These are phyloP conservation scores for Chalciporus piperatus DNA, from an alignment of 768 basidiomycete genomes.

Conservation along the genomic window DNA sequence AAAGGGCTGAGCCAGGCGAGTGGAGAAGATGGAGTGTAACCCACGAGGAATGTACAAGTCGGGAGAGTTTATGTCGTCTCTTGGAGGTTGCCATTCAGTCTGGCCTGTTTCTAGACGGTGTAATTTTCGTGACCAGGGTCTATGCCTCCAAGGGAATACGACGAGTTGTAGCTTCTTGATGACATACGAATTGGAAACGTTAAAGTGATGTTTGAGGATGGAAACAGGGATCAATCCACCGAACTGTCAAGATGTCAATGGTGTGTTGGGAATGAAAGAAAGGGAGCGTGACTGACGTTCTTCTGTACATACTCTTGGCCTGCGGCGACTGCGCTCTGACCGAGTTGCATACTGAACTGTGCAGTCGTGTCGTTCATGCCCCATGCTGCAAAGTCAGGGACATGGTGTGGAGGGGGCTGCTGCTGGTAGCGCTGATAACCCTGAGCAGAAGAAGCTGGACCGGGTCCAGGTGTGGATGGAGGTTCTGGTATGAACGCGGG, in stretches of 20 bases:
- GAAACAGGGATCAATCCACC: slow-evolving; percentile 74
- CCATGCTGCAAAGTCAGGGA: slow-evolving; percentile 62
- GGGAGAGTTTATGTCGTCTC: slow-evolving; percentile 94
- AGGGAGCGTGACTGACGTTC: slow-evolving; percentile 57
- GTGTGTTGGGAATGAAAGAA: background rate
- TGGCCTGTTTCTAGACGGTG: slow-evolving; percentile 58
- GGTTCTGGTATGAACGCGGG: slow-evolving; percentile 84
- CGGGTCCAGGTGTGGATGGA: slow-evolving; percentile 68
- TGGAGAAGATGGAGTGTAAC: slow-evolving; percentile 14
- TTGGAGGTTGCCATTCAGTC: slow-evolving; percentile 81
- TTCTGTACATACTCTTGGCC: slow-evolving; percentile 96
- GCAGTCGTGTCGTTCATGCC: slow-evolving; percentile 92
- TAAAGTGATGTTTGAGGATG: slow-evolving; percentile 86
- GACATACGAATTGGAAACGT: slow-evolving; percentile 95
- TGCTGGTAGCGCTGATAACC: slow-evolving; percentile 37
- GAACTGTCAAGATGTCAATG: slow-evolving; percentile 47
- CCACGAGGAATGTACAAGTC: slow-evolving; percentile 94
- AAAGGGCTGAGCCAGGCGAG: slow-evolving; percentile 7
- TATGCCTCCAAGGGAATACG: slow-evolving; percentile 94
- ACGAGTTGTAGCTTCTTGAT: slow-evolving; percentile 83
- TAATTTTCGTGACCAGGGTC: slow-evolving; percentile 76
- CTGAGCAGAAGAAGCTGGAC: slow-evolving; percentile 58
- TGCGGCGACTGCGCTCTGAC: slow-evolving; percentile 85
- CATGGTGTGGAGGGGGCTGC: slow-evolving; percentile 36
- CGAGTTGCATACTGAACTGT: slow-evolving; percentile 94